Evolutionary conservation across 2,329 filamentous ascomycete species (phyloP).

Genomic region (Diaporthe batatas): DNA sequence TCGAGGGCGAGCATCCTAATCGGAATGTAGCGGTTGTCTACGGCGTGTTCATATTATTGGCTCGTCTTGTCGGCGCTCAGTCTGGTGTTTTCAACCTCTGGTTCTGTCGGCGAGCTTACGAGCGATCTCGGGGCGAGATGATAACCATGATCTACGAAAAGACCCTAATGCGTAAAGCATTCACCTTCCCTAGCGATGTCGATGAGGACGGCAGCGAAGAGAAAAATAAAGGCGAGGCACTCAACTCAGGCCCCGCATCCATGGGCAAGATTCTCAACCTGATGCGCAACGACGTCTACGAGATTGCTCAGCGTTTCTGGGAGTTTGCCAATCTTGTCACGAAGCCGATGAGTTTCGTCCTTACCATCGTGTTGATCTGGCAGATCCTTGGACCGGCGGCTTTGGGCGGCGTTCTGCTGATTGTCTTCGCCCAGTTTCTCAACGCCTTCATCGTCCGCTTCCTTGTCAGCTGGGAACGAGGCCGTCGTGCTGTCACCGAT

Average conservation of each 20-base stretch:
- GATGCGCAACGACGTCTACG: conserved; percentile 85
- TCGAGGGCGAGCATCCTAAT: conserved; percentile 66
- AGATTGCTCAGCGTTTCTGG: conserved; percentile 88
- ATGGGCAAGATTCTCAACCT: conserved; percentile 94
- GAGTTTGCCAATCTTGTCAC: conserved; percentile 83
- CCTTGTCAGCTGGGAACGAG: conserved; percentile 77
- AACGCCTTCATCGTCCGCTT: conserved; percentile 77
- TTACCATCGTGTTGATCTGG: conserved; percentile 82
- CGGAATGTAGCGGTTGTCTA: conserved; percentile 74
- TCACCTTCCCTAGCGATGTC: conserved; percentile 55
- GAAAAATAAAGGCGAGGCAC: conserved; percentile 44
- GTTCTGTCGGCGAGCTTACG: conserved; percentile 88
- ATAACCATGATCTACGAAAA: conserved; percentile 89
- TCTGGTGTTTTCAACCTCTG: conserved; percentile 78
- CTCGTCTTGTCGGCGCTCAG: conserved; percentile 74
- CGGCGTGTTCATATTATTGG: conserved; percentile 70
- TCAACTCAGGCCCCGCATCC: conserved; percentile 70
- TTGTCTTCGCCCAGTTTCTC: conserved; percentile 76
- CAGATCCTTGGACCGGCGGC: conserved; percentile 84
- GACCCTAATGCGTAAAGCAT: conserved; percentile 74
- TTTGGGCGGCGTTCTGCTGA: conserved; percentile 77
- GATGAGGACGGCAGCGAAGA: conserved; percentile 50
- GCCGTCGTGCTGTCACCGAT: conserved; percentile 81
- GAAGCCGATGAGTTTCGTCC: conserved; percentile 80
- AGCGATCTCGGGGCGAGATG: conserved; percentile 86